Evolutionary conservation across 2,329 filamentous ascomycete species (phyloP).

Genomic region (Ophiosphaerella korrae): DNA sequence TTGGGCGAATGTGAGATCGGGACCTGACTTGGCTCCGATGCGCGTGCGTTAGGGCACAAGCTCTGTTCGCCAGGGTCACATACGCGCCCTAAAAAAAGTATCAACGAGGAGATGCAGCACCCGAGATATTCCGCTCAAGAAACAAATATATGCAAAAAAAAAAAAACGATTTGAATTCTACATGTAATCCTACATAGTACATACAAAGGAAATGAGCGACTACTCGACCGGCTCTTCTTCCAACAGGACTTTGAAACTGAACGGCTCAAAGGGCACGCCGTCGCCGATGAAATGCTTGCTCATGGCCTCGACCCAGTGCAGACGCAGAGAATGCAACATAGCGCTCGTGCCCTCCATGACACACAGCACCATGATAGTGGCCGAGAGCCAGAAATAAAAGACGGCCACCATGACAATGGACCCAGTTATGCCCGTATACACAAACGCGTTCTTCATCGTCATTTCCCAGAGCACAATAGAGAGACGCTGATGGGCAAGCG

Average conservation of each 20-base stretch:
- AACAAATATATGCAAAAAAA: neutral
- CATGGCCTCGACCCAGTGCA: slow-evolving; percentile 98
- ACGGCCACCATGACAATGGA: slow-evolving; percentile 80
- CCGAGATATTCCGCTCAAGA: no score
- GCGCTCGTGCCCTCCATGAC: slow-evolving; percentile 96
- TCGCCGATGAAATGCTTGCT: slow-evolving; percentile 96
- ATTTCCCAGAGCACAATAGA: slow-evolving; percentile 95
- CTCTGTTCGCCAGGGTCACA: no score
- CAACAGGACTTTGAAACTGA: slow-evolving; percentile 82
- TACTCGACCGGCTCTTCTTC: slow-evolving; percentile 71
- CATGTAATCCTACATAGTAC: slow-evolving; percentile 18
- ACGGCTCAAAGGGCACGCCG: slow-evolving; percentile 82
- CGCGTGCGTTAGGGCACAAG: no score
- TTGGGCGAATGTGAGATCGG: no score
- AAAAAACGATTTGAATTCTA: neutral
- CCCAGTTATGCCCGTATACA: slow-evolving; percentile 67
- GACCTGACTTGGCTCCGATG: no score
- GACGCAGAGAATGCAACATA: slow-evolving; percentile 88
- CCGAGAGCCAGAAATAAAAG: slow-evolving; percentile 89
- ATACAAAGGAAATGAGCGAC: slow-evolving; percentile 6
- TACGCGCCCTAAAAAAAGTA: no score
- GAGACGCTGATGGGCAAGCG: slow-evolving; percentile 95
- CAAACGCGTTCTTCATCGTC: slow-evolving; percentile 82
- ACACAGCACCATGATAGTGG: slow-evolving; percentile 80
- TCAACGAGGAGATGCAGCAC: no score